Evolutionary conservation across 1,139 yeast genomes (phyloP).

Genomic region (Suhomyces chickasaworum): DNA sequence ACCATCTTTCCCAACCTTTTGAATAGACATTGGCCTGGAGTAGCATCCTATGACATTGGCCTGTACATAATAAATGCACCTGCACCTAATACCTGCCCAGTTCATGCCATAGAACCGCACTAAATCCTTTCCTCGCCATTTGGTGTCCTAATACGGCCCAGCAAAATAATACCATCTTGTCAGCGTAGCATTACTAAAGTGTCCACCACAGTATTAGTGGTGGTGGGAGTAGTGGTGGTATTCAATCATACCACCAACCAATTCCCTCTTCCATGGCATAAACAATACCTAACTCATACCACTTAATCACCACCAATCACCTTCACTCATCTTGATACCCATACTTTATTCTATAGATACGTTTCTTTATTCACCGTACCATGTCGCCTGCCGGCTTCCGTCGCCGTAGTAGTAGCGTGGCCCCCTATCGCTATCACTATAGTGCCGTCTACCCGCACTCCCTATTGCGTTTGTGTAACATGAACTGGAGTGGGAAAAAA

Average conservation of each 20-base stretch:
- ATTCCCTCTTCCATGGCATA: too few relatives aligned
- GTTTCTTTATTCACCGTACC: not conserved
- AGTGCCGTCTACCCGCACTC: conserved; percentile 13
- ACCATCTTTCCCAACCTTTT: too few relatives aligned
- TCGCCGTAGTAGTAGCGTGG: not conserved
- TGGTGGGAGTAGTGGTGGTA: too few relatives aligned
- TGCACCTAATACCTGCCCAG: not conserved
- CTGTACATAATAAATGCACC: too few relatives aligned
- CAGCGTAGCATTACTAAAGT: too few relatives aligned
- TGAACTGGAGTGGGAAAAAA: conserved; percentile 12
- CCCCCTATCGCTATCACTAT: conserved; percentile 5
- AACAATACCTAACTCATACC: too few relatives aligned
- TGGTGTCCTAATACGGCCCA: not conserved
- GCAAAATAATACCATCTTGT: not conserved
- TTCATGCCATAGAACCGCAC: not conserved
- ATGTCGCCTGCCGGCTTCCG: not conserved
- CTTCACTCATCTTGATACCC: too few relatives aligned
- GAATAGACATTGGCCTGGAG: too few relatives aligned
- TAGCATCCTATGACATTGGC: not conserved
- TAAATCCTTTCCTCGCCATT: not conserved
- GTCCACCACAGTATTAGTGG: too few relatives aligned
- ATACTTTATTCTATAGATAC: too few relatives aligned
- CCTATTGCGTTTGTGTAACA: conserved; percentile 12
- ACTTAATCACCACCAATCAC: too few relatives aligned
- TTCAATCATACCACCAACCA: too few relatives aligned